These are phyloP conservation scores for Pichiaceae sp. DNA, from an alignment of 1,139 yeast species.

Conservation along the genomic window DNA sequence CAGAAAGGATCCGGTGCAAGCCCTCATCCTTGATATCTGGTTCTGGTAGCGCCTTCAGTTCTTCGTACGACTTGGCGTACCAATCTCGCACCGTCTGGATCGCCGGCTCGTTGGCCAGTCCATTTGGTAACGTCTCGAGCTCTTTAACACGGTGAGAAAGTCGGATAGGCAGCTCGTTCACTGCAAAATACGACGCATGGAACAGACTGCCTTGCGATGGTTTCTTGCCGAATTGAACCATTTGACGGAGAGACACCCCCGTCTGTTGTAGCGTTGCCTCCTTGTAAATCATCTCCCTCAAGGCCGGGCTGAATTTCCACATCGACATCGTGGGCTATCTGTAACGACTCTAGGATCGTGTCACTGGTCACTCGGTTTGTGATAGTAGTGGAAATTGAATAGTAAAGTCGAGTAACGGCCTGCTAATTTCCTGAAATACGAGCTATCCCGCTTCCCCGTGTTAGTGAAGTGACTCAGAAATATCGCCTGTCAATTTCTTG, in stretches of 20 bases:
- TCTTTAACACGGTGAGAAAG: slow-evolving; percentile 83
- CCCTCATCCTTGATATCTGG: slow-evolving; percentile 34
- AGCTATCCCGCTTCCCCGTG: no score
- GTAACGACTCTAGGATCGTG: no score
- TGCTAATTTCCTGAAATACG: no score
- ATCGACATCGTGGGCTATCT: no score
- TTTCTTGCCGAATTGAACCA: slow-evolving; percentile 85
- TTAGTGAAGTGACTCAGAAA: no score
- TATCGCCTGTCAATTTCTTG: no score
- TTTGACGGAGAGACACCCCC: slow-evolving; percentile 74
- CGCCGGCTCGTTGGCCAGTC: slow-evolving; percentile 64
- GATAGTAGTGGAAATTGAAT: no score
- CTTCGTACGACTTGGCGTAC: slow-evolving; percentile 90
- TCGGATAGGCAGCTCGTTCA: slow-evolving; percentile 81
- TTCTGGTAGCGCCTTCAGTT: slow-evolving; percentile 50
- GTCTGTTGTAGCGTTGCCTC: slow-evolving; percentile 78
- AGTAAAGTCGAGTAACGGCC: no score
- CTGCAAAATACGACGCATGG: slow-evolving; percentile 78
- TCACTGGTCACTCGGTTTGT: no score
- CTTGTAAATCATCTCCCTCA: slow-evolving; percentile 26
- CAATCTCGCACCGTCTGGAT: slow-evolving; percentile 74
- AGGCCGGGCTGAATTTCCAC: slow-evolving; percentile 22
- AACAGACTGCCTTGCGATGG: slow-evolving; percentile 76
- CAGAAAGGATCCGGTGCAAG: slow-evolving; percentile 30
- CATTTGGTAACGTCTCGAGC: slow-evolving; percentile 71